Evolutionary conservation across 495 filamentous ascomycete genomes (phyloP), one percentile per base, ranked within the genome.

Genomic region (Parmelia sp.): DNA sequence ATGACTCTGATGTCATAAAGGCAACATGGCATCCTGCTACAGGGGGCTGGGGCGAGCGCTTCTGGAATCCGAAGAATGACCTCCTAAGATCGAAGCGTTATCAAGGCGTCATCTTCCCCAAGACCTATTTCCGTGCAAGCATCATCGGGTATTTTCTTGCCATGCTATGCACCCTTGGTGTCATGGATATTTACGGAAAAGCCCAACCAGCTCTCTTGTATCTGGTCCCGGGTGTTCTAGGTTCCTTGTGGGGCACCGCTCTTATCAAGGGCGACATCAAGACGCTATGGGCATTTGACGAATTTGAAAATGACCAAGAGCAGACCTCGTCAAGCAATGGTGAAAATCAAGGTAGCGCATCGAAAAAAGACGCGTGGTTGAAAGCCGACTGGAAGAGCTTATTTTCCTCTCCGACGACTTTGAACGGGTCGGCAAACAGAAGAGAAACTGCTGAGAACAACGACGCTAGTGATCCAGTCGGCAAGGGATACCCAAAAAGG

Each of bases 171-270:
- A 97, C 93, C 1, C 72, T 97, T 36, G 76, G 79, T 1, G 88
- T 91, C 40, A 89, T 97, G 79, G 80, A 92, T 39, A 76, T 88
- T 27, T 92, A 81, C 63, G 80, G 86, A 40, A 91, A 94, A 66
- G 89, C 89, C 14, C 94, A 98, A 68, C 94, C 94, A 1, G 94
- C 94, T 15, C 80, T 98, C 47, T 77, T 98, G 11, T 98, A 98
- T 70, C 84, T 98, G 19, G 95, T 97, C 4, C 94, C 94, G 0
- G 86, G 89, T 3, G 92, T 97, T 5, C 72, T 96, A 15, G 77
- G 79, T 15, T 80, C 86, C 3, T 68, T 96, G 14, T 96, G 91
- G 90, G 74, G 84, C n/a, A 92, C 88, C n/a, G 94, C 88, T 8
- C 64, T 86, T 3, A 65, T 82, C 15, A 83, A 85, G 45, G 86